These are phyloP conservation scores for Diaporthe sp. DNA, from an alignment of 2,329 filamentous ascomycete genomes.

Conservation along the genomic window DNA sequence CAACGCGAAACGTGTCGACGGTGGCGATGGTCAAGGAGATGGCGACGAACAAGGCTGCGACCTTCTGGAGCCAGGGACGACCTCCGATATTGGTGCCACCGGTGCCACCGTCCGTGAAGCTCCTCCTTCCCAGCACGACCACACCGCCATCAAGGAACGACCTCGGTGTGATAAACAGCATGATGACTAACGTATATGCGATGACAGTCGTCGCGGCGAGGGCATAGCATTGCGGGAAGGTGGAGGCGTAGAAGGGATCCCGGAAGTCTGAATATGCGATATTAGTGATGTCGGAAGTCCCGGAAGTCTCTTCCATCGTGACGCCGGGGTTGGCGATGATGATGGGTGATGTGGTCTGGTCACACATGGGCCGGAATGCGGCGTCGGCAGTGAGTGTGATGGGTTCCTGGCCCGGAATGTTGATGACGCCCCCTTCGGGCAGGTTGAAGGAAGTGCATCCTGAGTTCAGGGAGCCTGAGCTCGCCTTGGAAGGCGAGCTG, in stretches of 20 bases:
- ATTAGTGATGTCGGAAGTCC: conserved; percentile 47
- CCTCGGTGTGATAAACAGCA: conserved; percentile 94
- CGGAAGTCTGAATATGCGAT: conserved; percentile 74
- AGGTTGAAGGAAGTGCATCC: conserved; percentile 51
- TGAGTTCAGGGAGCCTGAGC: conserved; percentile 40
- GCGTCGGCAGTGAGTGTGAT: conserved; percentile 72
- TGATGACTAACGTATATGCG: conserved; percentile 91
- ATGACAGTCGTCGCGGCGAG: conserved; percentile 92
- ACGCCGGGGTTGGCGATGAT: conserved; percentile 59
- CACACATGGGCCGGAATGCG: conserved; percentile 72
- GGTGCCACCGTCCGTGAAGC: conserved; percentile 87
- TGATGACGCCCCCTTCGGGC: conserved; percentile 61
- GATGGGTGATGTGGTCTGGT: conserved; percentile 55
- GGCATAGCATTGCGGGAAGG: conserved; percentile 92
- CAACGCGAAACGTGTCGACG: conserved; percentile 89
- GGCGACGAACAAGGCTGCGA: conserved; percentile 79
- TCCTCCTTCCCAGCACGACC: conserved; percentile 83
- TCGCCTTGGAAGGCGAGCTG: conserved; percentile 41
- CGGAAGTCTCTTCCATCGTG: conserved; percentile 47
- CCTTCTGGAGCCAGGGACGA: conserved; percentile 92
- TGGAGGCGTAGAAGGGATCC: conserved; percentile 94
- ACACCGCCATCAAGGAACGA: conserved; percentile 91
- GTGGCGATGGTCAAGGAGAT: conserved; percentile 95
- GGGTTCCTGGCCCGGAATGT: conserved; percentile 65
- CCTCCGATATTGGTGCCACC: conserved; percentile 88